Evolutionary conservation across 768 basidiomycete species (phyloP).

Genomic region (Pleurotus tuber-regium): DNA sequence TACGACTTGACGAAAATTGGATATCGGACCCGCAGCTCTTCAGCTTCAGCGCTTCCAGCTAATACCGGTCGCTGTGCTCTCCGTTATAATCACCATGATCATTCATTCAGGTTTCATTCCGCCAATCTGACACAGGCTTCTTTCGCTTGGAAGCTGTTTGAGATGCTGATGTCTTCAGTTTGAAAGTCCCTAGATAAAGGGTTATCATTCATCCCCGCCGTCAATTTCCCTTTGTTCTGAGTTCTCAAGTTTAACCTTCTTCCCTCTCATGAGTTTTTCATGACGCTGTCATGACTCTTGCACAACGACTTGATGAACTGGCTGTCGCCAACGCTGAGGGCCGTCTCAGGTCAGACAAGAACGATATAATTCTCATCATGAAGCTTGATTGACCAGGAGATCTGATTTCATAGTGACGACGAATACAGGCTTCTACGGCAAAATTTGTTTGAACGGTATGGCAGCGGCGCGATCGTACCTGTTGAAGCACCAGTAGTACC

Average conservation of each 20-base stretch:
- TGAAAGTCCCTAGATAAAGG: background rate
- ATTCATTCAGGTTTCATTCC: background rate
- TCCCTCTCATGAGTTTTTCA: conserved; percentile 4
- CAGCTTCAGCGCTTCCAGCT: too few species aligned
- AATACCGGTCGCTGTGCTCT: too few species aligned
- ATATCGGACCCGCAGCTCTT: too few species aligned
- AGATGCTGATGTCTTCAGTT: too few species aligned
- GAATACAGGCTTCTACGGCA: conserved; percentile 84
- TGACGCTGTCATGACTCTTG: conserved; percentile 47
- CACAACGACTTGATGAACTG: conserved; percentile 78
- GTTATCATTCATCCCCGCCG: background rate
- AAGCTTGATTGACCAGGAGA: conserved; percentile 7
- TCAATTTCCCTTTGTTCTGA: background rate
- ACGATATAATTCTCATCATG: conserved; percentile 2
- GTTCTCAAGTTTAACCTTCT: background rate
- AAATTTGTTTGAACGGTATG: conserved; percentile 79
- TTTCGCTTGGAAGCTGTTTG: too few species aligned
- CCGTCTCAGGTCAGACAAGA: conserved; percentile 58
- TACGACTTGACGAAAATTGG: conserved; percentile 2
- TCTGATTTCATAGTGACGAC: conserved; percentile 59
- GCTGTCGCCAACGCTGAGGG: conserved; percentile 80
- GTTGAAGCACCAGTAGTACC: conserved; percentile 64
- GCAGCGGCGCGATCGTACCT: conserved; percentile 55
- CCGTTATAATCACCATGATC: conserved; percentile 1
- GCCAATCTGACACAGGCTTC: too few species aligned